Percentiles rank a stretch among this genome's conserved stretches.
These are phyloP conservation scores for Talaromyces islandicus DNA, from an alignment of 2,329 filamentous ascomycete genomes.

Conservation along the genomic window DNA sequence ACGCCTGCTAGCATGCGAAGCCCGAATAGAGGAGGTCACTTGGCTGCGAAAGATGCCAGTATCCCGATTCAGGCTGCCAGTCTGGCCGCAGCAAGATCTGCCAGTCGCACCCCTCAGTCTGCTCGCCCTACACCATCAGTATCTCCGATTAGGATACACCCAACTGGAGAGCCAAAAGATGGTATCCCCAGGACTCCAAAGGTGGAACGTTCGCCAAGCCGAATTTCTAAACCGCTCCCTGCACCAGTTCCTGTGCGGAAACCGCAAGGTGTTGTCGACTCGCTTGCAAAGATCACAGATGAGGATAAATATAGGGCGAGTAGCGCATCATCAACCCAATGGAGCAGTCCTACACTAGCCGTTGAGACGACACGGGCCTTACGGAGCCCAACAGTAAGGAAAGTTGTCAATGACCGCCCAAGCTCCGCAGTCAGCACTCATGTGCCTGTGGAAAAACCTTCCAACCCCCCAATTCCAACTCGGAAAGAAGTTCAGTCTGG, in stretches of 20 bases:
- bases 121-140: conserved; percentile 1
- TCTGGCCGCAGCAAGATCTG: conserved; percentile 26
- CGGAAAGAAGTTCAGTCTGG: neutral
- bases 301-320: neutral
- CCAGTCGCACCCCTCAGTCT: conserved; percentile 9
- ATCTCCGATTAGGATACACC: conserved; percentile 3
- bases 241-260: conserved; percentile 20
- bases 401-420: neutral
- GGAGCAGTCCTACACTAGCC: neutral
- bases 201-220: conserved; percentile 11
- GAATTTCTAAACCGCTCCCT: conserved; percentile 15
- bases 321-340: neutral
- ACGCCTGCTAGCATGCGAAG: conserved; percentile 10
- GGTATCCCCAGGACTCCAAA: conserved; percentile 7
- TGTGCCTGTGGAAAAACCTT: neutral
- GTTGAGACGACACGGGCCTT: neutral
- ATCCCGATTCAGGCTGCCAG: conserved; percentile 30
- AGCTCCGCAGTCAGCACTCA: neutral
- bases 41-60: neutral
- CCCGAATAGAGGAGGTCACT: conserved; percentile 12
- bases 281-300: conserved; percentile 9
- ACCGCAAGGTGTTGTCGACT: neutral
- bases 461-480: neutral
- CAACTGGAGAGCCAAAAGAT: neutral
- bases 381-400: neutral